phyloP scores from a whole-genome alignment of 176 grass and related monocot genomes.

The Juncus inflexus region DNA sequence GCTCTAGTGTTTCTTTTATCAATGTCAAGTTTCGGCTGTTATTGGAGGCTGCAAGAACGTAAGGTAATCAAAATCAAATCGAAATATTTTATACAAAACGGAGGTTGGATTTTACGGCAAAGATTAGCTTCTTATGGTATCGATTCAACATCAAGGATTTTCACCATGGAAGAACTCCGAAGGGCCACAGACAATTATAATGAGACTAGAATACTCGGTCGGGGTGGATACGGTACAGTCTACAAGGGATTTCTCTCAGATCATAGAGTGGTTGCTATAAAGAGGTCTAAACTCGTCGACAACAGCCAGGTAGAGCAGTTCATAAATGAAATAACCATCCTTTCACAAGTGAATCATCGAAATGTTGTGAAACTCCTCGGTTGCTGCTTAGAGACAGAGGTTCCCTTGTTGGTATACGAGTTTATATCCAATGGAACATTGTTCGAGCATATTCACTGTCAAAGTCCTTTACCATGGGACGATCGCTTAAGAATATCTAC shows the following conservation, averaged over 20 bases:
- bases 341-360: slow-evolving; percentile 40
- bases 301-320: slow-evolving; percentile 46
- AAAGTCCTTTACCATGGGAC: slow-evolving; percentile 26
- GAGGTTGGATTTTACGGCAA: slow-evolving; percentile 32
- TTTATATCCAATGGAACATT: slow-evolving; percentile 45
- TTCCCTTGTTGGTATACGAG: slow-evolving; percentile 1
- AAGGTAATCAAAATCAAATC: slow-evolving; percentile 24
- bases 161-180: slow-evolving; percentile 31
- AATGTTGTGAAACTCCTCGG: slow-evolving; percentile 42
- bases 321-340: slow-evolving; percentile 42
- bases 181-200: slow-evolving; percentile 38
- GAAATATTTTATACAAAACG: slow-evolving; percentile 39
- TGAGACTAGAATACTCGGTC: slow-evolving; percentile 31
- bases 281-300: slow-evolving; percentile 39
- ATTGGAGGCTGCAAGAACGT: slow-evolving; percentile 23
- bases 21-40: slow-evolving; percentile 1
- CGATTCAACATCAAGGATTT: slow-evolving; percentile 27
- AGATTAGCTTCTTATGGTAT: slow-evolving; percentile 25
- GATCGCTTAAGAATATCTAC: slow-evolving; percentile 23
- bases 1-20: slow-evolving; percentile 8
- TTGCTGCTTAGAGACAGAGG: slow-evolving; percentile 43
- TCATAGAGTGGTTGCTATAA: slow-evolving; percentile 38
- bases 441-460: slow-evolving; percentile 35
- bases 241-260: slow-evolving; percentile 37
- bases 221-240: slow-evolving; percentile 45